Percentiles rank a stretch among this genome's conserved stretches.
Conservation (phyloP, 2,329 filamentous ascomycete species). For the Delphinella strobiligena region DNA sequence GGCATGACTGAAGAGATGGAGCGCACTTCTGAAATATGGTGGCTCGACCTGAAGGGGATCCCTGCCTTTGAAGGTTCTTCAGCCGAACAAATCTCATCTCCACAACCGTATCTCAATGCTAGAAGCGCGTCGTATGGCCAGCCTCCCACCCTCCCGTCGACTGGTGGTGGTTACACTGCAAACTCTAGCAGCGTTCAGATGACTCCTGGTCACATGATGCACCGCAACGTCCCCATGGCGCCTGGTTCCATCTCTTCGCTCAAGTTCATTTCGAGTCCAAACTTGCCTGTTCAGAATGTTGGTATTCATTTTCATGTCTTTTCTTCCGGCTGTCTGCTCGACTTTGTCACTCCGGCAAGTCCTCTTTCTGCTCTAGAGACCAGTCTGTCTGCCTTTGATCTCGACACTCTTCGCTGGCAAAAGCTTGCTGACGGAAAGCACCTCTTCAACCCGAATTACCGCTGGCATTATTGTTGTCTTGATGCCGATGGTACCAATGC, state of each 20-base stretch:
- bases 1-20: constrained; percentile 95
- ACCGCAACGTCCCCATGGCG: constrained; percentile 43
- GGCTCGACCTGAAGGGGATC: constrained; percentile 85
- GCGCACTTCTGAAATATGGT: constrained; percentile 91
- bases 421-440: constrained; percentile 89
- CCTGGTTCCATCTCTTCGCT: constrained; percentile 82
- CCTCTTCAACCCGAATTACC: constrained; percentile 80
- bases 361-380: constrained; percentile 81
- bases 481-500: constrained; percentile 92
- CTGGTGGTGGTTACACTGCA: constrained; percentile 52
- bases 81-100: constrained; percentile 13
- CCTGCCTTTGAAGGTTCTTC: constrained; percentile 54
- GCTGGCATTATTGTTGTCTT: constrained; percentile 97
- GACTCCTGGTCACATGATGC: constrained; percentile 30
- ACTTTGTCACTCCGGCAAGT: constrained; percentile 85
- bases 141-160: constrained; percentile 21
- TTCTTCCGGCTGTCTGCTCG: constrained; percentile 80
- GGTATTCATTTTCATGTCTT: constrained; percentile 95
- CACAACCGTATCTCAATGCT: constrained; percentile 14
- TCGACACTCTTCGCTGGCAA: constrained; percentile 83
- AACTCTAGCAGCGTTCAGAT: constrained; percentile 53
- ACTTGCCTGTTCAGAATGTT: constrained; percentile 76
- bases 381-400: constrained; percentile 76
- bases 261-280: constrained; percentile 77
- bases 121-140: constrained; percentile 11